phyloP scores from a whole-genome alignment of 176 grass and related monocot genomes.

The Ampelocalamus luodianensis region DNA sequence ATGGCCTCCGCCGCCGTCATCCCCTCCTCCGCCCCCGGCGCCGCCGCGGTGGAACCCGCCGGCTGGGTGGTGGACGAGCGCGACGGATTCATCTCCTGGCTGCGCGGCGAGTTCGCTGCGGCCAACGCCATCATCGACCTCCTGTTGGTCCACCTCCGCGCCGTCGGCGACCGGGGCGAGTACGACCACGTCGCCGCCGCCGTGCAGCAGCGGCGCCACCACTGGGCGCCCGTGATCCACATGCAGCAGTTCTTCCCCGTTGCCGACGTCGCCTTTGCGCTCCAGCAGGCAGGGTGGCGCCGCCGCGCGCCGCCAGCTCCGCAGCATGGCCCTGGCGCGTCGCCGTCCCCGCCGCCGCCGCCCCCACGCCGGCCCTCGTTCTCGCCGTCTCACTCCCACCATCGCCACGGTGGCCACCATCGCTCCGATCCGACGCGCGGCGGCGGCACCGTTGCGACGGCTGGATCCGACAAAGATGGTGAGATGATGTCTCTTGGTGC shows the following conservation, averaged over 20 bases:
- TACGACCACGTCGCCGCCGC: conserved; percentile 65
- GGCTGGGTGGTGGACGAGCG: conserved; percentile 67
- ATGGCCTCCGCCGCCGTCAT: conserved; percentile 57
- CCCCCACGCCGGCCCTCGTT: conserved; percentile 32
- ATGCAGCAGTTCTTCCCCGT: conserved; percentile 96
- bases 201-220: conserved; percentile 78
- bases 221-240: conserved; percentile 86
- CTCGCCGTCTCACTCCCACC: conserved; percentile 43
- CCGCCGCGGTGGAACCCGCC: conserved; percentile 22
- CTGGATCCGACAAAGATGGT: conserved; percentile 61
- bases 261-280: conserved; percentile 63
- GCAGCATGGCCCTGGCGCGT: conserved; percentile 41
- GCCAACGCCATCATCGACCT: conserved; percentile 90
- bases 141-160: conserved; percentile 70
- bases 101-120: conserved; percentile 89
- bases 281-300: conserved; percentile 73
- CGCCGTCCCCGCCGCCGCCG: conserved; percentile 42
- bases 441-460: not conserved
- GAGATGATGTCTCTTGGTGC: conserved; percentile 23
- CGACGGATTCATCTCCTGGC: conserved; percentile 90
- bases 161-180: conserved; percentile 64
- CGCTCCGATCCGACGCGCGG: conserved; percentile 35
- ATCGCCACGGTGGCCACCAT: conserved; percentile 40
- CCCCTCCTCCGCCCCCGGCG: conserved; percentile 15
- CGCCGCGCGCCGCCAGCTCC: conserved; percentile 35